Evolutionary conservation across 2,329 filamentous ascomycete species (phyloP).

Genomic region (Trichoderma koningiopsis): DNA sequence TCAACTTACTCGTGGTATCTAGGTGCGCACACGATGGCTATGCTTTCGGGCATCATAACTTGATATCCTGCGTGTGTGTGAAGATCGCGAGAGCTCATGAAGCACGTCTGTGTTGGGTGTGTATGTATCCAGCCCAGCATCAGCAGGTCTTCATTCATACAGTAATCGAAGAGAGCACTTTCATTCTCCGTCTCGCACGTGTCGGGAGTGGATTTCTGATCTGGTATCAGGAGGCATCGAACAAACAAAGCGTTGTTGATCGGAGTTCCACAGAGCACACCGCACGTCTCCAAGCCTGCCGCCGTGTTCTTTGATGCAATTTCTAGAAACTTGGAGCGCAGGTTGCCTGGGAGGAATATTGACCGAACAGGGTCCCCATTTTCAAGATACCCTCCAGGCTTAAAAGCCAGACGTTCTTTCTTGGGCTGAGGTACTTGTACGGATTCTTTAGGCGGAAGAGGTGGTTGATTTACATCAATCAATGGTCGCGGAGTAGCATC

Average conservation of each 20-base stretch:
- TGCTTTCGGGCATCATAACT: constrained; percentile 93
- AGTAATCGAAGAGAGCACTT: constrained; percentile 82
- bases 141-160: constrained; percentile 78
- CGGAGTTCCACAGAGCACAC: constrained; percentile 86
- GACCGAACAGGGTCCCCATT: constrained; percentile 84
- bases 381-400: constrained; percentile 84
- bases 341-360: constrained; percentile 77
- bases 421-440: constrained; percentile 39
- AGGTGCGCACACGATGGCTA: constrained; percentile 95
- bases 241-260: constrained; percentile 95
- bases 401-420: constrained; percentile 64
- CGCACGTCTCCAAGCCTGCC: constrained; percentile 88
- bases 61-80: constrained; percentile 96
- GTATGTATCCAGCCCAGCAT: constrained; percentile 98
- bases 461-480: constrained; percentile 26
- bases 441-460: constrained; percentile 37
- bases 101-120: constrained; percentile 93
- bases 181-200: constrained; percentile 95
- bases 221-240: constrained; percentile 82
- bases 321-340: constrained; percentile 74
- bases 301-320: constrained; percentile 76
- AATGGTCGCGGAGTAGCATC: background rate
- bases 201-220: constrained; percentile 86
- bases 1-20: constrained; percentile 69
- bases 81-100: constrained; percentile 92